A percentile compares a stretch with the other conserved stretches of the same genome.
These are phyloP conservation scores for Vigna trinervia DNA, from an alignment of 306 rosid genomes.

Conservation along the genomic window DNA sequence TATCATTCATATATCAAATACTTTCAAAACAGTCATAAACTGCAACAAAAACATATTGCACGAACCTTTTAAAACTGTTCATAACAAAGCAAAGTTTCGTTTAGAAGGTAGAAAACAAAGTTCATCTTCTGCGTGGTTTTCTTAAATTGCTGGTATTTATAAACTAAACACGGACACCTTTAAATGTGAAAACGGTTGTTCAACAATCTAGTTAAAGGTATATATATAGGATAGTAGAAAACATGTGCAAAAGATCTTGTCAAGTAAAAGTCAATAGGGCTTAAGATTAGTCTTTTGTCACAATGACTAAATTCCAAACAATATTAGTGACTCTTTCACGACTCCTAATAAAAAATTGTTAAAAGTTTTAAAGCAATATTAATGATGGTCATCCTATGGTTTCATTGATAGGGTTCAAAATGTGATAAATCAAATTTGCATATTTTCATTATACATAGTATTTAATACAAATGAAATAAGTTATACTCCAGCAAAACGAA, in stretches of 20 bases:
- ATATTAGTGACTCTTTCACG: background rate
- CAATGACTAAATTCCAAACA: constrained; percentile 6
- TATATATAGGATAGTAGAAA: background rate
- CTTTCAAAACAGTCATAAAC: background rate
- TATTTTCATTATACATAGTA: background rate
- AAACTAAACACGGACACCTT: constrained; percentile 5
- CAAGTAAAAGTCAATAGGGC: background rate
- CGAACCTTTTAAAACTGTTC: constrained; percentile 5
- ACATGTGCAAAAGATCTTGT: background rate
- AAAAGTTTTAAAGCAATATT: constrained; percentile 17
- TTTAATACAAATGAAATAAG: background rate
- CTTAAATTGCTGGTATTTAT: background rate
- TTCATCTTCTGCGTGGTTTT: background rate
- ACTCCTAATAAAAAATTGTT: background rate
- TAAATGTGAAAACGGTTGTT: background rate
- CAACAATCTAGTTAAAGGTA: background rate
- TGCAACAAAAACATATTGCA: background rate
- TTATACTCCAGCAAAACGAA: background rate
- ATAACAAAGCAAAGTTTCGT: constrained; percentile 5
- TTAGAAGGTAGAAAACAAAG: constrained; percentile 9
- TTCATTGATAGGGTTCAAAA: constrained; percentile 1
- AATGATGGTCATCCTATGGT: background rate
- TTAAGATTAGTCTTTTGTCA: background rate
- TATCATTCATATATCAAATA: background rate
- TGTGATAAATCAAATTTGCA: constrained; percentile 14